Evolutionary conservation across 345 rosid species (phyloP).

Genomic region (Iberis pinnata): DNA sequence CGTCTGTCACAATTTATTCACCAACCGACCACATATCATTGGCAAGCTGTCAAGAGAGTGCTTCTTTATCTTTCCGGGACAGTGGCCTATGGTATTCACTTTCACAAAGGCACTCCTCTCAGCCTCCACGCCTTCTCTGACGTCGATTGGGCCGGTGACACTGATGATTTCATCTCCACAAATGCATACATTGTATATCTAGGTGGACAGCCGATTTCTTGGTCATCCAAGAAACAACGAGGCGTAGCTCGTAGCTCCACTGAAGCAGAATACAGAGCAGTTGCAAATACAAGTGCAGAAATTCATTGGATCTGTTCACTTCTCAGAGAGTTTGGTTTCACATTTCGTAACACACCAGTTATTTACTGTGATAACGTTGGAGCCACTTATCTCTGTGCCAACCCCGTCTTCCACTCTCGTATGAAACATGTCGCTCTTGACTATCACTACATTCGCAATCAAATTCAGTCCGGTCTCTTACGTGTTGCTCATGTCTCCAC

Average conservation of each 20-base stretch:
- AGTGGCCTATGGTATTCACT: not conserved
- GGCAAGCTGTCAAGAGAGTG: not conserved
- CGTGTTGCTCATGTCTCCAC: not conserved
- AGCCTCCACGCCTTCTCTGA: not conserved
- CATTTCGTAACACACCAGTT: not conserved
- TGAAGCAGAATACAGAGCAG: not conserved
- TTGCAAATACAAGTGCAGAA: not conserved
- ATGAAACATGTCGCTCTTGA: not conserved
- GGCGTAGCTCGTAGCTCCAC: no score
- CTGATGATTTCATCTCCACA: no score
- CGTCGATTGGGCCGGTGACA: not conserved
- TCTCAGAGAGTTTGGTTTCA: not conserved
- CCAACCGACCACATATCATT: not conserved
- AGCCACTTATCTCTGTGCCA: not conserved
- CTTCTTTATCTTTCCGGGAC: not conserved
- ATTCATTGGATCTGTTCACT: not conserved
- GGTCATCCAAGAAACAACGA: no score
- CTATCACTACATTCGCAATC: not conserved
- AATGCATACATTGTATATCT: no score
- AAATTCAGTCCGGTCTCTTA: not conserved
- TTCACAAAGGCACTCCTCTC: not conserved
- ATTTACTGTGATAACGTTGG: not conserved
- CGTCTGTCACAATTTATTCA: conserved; percentile 9
- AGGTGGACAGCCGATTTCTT: no score
- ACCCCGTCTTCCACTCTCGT: not conserved